Evolutionary conservation across 257 asterid genomes (phyloP).

Genomic region (Craterostigma plantagineum): DNA sequence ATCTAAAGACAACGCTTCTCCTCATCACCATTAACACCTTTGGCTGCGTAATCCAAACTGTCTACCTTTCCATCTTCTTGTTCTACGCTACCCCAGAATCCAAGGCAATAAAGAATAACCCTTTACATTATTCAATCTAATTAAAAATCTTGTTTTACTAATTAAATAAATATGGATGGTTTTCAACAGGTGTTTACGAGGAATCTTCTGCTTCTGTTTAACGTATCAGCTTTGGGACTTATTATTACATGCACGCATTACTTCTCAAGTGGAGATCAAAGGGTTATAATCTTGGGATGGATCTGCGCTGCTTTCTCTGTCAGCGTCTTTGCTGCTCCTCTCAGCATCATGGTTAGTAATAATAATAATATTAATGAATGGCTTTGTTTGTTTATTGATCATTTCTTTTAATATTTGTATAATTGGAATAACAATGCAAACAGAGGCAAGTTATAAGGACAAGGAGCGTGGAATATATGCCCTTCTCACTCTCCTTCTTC

Average conservation of each 20-base stretch:
- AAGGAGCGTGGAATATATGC: constrained; percentile 2
- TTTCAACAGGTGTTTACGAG: background rate
- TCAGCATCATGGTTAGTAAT: background rate
- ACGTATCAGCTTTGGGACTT: background rate
- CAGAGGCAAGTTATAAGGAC: constrained; percentile 1
- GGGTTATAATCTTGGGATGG: constrained; percentile 1
- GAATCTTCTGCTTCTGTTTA: background rate
- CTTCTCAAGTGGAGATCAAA: background rate
- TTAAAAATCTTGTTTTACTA: background rate
- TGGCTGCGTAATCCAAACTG: background rate
- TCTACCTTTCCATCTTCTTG: background rate
- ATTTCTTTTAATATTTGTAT: background rate
- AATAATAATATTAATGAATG: background rate
- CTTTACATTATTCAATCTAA: too few relatives aligned
- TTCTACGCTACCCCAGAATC: background rate
- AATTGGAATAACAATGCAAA: too few relatives aligned
- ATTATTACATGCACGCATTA: background rate
- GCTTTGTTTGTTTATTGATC: background rate
- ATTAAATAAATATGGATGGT: background rate
- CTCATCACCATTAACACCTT: constrained; percentile 1
- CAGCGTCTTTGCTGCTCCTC: background rate
- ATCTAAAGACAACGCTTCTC: background rate
- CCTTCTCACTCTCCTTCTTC: background rate
- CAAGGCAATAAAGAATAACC: background rate
- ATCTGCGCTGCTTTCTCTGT: background rate